Evolutionary conservation across 352 stramenopile species (phyloP).

Genomic region (Halophytophthora polymorphica): DNA sequence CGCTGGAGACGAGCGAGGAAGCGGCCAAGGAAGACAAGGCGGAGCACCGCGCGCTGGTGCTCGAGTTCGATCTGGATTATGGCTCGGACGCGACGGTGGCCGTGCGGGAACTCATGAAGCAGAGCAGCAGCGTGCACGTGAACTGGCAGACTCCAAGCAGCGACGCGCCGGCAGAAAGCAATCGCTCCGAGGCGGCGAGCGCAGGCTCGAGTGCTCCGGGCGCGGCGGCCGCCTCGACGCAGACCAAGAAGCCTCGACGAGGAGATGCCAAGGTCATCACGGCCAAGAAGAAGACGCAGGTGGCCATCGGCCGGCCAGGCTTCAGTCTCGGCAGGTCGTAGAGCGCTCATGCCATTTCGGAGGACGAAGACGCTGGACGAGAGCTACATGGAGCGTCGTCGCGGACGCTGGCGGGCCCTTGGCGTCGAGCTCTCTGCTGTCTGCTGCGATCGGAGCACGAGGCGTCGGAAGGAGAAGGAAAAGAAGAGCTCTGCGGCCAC

Average conservation of each 20-base stretch:
- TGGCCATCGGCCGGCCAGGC: conserved; percentile 72
- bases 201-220: background rate
- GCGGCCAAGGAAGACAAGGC: conserved; percentile 6
- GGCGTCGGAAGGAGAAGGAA: conserved; percentile 26
- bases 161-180: conserved; percentile 3
- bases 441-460: conserved; percentile 15
- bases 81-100: conserved; percentile 91
- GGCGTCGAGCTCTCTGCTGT: conserved; percentile 1
- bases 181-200: conserved; percentile 3
- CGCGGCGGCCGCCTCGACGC: background rate
- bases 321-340: conserved; percentile 81
- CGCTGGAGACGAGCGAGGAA: background rate
- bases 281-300: conserved; percentile 68
- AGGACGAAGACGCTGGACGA: no score
- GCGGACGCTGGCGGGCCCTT: background rate
- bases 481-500: conserved; percentile 39
- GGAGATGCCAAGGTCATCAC: conserved; percentile 48
- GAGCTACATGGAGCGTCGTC: background rate
- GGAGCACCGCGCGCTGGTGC: conserved; percentile 36
- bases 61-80: conserved; percentile 62
- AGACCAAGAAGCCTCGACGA: conserved; percentile 35
- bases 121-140: conserved; percentile 80
- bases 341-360: no score
- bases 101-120: conserved; percentile 92
- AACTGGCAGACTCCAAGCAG: conserved; percentile 41